Base-by-base conservation (phyloP, 2,329 filamentous ascomycete species). In the Fusarium anthophilum region DNA sequence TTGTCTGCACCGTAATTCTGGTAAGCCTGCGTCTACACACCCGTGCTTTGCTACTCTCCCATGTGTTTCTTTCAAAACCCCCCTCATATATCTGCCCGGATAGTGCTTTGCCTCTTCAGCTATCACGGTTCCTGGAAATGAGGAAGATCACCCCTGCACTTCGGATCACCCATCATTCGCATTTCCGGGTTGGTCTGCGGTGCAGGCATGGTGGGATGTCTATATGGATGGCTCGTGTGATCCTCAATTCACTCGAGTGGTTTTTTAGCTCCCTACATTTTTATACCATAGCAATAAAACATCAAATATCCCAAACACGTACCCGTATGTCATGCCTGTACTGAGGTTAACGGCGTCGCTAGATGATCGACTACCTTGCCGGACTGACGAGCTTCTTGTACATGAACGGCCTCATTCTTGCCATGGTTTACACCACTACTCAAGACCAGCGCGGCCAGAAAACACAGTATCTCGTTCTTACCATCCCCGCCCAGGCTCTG, bases 71-170 rank as follows among this genome's bases (percentile, higher is more conserved):
- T 56, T 59, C 62, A 65, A 72, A 66, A 37, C 82, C 17, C 85
- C 63, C 83, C 88, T 89, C 87, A 86, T 86, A 87, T 91, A 93
- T 93, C 92, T 94, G 92, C 92, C 92, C 92, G 92, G 89, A 90
- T 92, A 93, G 92, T 87, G 87, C 80, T 80, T 73, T 83, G 84
- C 88, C 84, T 82, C 83, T 79, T 88, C 92, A 90, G 87, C 91
- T 93, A 91, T 92, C 88, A 87, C 92, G 92, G 92, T 94, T 94
- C 92, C 92, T 94, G 91, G 86, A 93, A 91, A 84, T 87, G 92
- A 94, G 92, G 92, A 88, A 94, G 91, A 94, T 90, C 86, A 89
- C 91, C 92, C 91, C 89, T 90, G 86, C 88, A 88, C 86, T 87
- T 87, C 81, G 78, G 80, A 77, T 82, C 84, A 84, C 86, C 88